A percentile compares a stretch with the other conserved stretches of the same genome.
Conservation (phyloP, 2,329 filamentous ascomycete genomes). For the Shiraia sp. region DNA sequence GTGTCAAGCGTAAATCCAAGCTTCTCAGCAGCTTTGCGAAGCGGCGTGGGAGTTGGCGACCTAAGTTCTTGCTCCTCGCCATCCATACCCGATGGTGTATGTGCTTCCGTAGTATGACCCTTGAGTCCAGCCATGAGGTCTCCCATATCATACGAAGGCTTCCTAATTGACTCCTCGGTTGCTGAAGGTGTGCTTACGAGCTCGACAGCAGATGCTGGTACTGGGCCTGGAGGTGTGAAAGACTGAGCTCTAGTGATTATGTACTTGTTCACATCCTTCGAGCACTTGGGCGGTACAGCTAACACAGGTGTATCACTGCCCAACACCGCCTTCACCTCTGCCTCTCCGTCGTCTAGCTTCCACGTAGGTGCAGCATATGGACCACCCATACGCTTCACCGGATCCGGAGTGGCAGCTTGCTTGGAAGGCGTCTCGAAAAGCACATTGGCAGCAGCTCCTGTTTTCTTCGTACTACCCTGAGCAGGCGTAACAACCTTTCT, state of each 20-base stretch:
- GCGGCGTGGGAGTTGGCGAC: constrained; percentile 1
- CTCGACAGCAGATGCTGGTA: neutral
- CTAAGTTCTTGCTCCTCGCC: neutral
- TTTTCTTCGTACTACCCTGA: neutral
- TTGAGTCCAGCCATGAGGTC: constrained; percentile 1
- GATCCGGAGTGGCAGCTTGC: neutral
- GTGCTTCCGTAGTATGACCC: neutral
- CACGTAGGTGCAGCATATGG: neutral
- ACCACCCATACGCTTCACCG: neutral
- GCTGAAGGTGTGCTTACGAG: neutral
- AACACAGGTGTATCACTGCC: too few relatives aligned
- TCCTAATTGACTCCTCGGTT: neutral
- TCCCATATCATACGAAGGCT: neutral
- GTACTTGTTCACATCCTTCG: too few relatives aligned
- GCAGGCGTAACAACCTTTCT: neutral
- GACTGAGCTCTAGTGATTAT: too few relatives aligned
- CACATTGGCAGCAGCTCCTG: neutral
- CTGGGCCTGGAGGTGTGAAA: too few relatives aligned
- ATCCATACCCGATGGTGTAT: neutral
- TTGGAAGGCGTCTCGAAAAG: neutral
- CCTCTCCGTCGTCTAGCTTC: neutral
- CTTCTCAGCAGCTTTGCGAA: too few relatives aligned
- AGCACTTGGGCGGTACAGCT: too few relatives aligned
- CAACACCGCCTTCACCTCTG: too few relatives aligned
- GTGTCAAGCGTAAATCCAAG: too few relatives aligned